Evolutionary conservation across 2,329 filamentous ascomycete genomes (phyloP).

Genomic region (Colletotrichum siamense): DNA sequence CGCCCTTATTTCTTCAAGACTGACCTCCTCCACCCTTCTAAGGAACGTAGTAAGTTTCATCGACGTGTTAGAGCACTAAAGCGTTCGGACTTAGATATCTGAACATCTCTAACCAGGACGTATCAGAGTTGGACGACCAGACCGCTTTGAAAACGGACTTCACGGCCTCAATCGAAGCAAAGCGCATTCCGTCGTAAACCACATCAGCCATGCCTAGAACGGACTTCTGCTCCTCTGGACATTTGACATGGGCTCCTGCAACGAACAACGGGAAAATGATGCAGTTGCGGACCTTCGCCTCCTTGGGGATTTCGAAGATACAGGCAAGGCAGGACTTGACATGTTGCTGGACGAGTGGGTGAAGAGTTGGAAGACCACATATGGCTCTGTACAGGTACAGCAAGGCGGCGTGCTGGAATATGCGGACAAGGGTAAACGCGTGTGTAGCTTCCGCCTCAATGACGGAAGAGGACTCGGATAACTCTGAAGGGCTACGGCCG

Average conservation of each 20-base stretch:
- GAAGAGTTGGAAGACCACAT: conserved; percentile 40
- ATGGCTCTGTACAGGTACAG: conserved; percentile 29
- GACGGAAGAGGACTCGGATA: not conserved
- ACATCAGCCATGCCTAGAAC: conserved; percentile 25
- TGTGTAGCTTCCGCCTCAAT: conserved; percentile 35
- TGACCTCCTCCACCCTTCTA: not conserved
- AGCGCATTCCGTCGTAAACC: conserved; percentile 36
- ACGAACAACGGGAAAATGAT: conserved; percentile 42
- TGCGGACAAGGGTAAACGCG: conserved; percentile 38
- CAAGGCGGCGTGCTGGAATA: conserved; percentile 47
- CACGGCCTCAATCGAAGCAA: conserved; percentile 37
- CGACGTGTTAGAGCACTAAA: not conserved
- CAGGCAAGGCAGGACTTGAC: conserved; percentile 40
- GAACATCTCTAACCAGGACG: not conserved
- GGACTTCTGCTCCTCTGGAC: conserved; percentile 28
- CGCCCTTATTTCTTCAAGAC: not conserved
- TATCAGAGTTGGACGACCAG: not conserved
- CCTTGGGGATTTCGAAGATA: conserved; percentile 38
- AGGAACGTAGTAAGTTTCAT: not conserved
- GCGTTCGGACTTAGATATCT: not conserved
- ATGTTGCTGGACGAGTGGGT: conserved; percentile 44
- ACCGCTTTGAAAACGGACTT: conserved; percentile 19
- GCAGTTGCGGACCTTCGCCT: conserved; percentile 43
- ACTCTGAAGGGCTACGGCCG: not conserved
- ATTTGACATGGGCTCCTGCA: conserved; percentile 39